A percentile compares a stretch with the other conserved stretches of the same genome.
phyloP scores from a whole-genome alignment of 1,284 basidiomycete genomes.

The Paramarasmius palmivorus region DNA sequence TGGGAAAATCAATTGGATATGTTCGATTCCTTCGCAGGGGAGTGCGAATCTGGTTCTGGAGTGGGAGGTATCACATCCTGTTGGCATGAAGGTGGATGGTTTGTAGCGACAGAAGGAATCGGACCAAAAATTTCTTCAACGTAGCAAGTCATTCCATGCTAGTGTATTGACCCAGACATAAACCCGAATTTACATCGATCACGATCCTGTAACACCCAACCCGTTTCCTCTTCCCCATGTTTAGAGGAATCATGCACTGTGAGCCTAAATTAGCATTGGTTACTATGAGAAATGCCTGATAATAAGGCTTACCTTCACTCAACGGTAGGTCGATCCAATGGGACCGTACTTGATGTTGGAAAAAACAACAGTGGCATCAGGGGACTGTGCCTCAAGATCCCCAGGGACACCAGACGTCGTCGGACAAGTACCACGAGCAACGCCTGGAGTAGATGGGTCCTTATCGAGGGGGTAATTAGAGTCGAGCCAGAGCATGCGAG shows the following conservation, averaged over 20 bases:
- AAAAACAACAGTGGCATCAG: conserved; percentile 45
- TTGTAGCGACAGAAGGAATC: background rate
- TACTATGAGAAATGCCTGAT: too few species aligned
- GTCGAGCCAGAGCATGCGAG: conserved; percentile 50
- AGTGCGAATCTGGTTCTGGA: background rate
- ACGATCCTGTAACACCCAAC: too few species aligned
- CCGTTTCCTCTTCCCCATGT: too few species aligned
- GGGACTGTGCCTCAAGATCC: conserved; percentile 39
- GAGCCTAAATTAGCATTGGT: too few species aligned
- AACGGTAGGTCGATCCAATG: conserved; percentile 51
- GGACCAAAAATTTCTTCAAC: too few species aligned
- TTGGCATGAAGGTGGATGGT: background rate
- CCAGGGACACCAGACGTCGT: conserved; percentile 46
- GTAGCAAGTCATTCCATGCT: too few species aligned
- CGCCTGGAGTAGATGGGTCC: conserved; percentile 34
- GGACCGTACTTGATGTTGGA: conserved; percentile 58
- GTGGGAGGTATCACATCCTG: background rate
- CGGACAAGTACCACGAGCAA: conserved; percentile 50
- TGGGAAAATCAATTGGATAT: conserved; percentile 1
- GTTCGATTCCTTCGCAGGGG: background rate
- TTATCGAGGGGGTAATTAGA: conserved; percentile 35
- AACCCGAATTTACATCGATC: too few species aligned
- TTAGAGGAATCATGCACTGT: too few species aligned
- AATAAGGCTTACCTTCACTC: too few species aligned
- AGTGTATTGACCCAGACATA: too few species aligned